Evolutionary conservation across 305 asterid species (phyloP), one percentile per base, ranked within the genome.

Genomic region (Solanum aculeatissimum): DNA sequence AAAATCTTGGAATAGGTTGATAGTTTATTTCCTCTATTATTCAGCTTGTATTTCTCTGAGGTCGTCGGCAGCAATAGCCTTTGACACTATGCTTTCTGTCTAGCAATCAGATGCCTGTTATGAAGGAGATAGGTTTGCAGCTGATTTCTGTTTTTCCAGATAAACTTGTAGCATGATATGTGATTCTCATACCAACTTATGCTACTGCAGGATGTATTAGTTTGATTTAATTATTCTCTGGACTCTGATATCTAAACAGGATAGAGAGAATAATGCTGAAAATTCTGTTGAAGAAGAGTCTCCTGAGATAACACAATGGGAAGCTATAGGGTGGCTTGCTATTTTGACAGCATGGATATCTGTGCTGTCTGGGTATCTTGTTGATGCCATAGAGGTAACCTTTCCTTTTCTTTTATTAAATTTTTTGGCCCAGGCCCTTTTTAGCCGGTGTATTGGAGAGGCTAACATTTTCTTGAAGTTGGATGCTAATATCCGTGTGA

Each of bases 301-400:
- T 81, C 93, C 98, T 0, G 99, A 97, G 90, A 92, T 97, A 62
- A 92, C 95, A 21, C 92, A 86, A 32, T 93, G 98, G 98, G 98
- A 97, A 94, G 93, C 98, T 77, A 88, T 97, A 47, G 92, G 86
- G 72, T 97, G 99, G 98, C 98, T 97, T 83, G 93, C 97, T 54
- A 83, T 95, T 81, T 90, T 95, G 89, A 97, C 99, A 69, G 57
- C 93, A 81, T 95, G 97, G 97, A 95, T 97, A 86, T 97, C 98
- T 72, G 89, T 97, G 85, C 87, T 97, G 29, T 97, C 99, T 35
- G 98, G 95, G 85, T 97, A 94, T 90, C 98, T 97, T 49, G 98
- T 97, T 43, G 98, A 94, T 86, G 91, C 94, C 87, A 89, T 91
- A 15, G 72, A 86, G 90, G 91, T 89, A 62, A 45, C 19, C 11